These are phyloP conservation scores for Coprinopsis strossmayeri DNA, from an alignment of 768 basidiomycete species.

Conservation along the genomic window DNA sequence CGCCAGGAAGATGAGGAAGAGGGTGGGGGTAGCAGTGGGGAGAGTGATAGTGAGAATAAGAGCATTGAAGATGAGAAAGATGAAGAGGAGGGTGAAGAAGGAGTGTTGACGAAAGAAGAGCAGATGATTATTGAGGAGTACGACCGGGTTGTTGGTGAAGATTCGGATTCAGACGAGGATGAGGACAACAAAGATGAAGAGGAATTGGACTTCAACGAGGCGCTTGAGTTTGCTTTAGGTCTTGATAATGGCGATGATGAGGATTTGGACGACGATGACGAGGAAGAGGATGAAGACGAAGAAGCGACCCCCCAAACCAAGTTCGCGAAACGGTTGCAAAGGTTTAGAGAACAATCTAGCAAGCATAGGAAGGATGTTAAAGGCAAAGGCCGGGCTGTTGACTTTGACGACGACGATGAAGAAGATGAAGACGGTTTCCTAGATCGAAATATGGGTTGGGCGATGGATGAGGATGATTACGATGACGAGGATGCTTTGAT, in stretches of 20 bases:
- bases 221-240: not conserved
- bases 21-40: conserved; percentile 19
- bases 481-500: conserved; percentile 51
- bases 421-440: conserved; percentile 27
- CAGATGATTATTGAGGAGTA: conserved; percentile 40
- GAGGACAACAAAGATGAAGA: not conserved
- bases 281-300: conserved; percentile 28
- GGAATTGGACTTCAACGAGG: not conserved
- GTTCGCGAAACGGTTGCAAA: conserved; percentile 40
- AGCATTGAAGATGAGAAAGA: conserved; percentile 26
- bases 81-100: conserved; percentile 24
- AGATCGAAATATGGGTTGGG: conserved; percentile 26
- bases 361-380: not conserved
- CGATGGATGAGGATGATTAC: conserved; percentile 45
- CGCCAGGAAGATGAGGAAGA: conserved; percentile 41
- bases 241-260: conserved; percentile 26
- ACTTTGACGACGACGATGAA: conserved; percentile 22
- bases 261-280: conserved; percentile 25
- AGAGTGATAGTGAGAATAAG: conserved; percentile 20
- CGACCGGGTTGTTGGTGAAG: conserved; percentile 31
- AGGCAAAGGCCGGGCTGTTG: conserved; percentile 16
- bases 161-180: conserved; percentile 26
- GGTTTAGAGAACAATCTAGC: conserved; percentile 25
- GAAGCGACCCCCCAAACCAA: conserved; percentile 33
- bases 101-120: conserved; percentile 33